These are phyloP conservation scores for Chamaenerion angustifolium DNA, from an alignment of 345 rosid species.

Conservation along the genomic window DNA sequence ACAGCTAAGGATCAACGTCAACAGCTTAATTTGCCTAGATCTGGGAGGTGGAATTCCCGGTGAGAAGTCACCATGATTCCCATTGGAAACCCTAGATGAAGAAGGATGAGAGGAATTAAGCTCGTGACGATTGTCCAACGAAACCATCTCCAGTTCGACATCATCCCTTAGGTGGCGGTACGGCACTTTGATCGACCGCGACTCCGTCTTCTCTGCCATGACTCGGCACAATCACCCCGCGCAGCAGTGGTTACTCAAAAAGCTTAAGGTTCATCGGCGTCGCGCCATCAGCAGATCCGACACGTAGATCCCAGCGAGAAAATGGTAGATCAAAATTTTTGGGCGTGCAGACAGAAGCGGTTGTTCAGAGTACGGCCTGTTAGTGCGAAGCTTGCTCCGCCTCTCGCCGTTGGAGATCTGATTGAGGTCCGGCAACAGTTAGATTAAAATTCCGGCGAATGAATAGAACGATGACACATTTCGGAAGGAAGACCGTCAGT, in stretches of 20 bases:
- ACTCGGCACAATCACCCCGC: conserved; percentile 4
- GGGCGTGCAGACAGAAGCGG: neutral
- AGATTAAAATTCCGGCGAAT: neutral
- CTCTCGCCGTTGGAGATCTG: neutral
- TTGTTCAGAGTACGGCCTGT: neutral
- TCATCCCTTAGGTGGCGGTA: conserved; percentile 71
- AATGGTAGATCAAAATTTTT: neutral
- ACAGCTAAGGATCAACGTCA: conserved; percentile 60
- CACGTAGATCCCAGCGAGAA: neutral
- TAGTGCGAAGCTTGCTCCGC: neutral
- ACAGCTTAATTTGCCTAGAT: conserved; percentile 36
- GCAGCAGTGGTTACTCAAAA: neutral
- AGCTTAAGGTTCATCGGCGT: conserved; percentile 2
- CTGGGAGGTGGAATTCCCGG: conserved; percentile 1
- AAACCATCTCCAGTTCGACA: conserved; percentile 56
- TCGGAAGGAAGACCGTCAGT: neutral
- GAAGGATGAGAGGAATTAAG: conserved; percentile 15
- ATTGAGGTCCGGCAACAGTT: too few relatives aligned
- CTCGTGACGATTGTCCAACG: conserved; percentile 16
- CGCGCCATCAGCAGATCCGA: neutral
- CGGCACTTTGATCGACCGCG: conserved; percentile 32
- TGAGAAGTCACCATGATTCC: conserved; percentile 10
- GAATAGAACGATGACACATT: neutral
- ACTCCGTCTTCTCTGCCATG: conserved; percentile 36
- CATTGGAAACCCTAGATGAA: conserved; percentile 13